These are phyloP conservation scores for Oryza glaberrima DNA, from an alignment of 176 grass and related monocot species.

Conservation along the genomic window DNA sequence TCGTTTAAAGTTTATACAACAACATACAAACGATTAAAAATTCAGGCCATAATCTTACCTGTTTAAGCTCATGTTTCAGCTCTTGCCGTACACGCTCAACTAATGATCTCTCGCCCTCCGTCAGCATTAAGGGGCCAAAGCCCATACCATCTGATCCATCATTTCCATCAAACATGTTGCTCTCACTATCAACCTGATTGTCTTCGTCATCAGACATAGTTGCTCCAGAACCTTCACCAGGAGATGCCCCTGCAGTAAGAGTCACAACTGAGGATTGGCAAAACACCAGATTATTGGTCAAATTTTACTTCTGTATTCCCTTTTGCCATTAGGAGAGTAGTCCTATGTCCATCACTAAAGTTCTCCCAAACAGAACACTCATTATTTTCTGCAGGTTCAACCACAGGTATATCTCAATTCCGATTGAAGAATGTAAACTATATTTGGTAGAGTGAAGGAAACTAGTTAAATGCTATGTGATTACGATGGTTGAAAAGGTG, in stretches of 20 bases:
- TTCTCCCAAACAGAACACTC: neutral
- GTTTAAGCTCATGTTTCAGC: slow-evolving; percentile 92
- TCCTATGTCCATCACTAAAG: neutral
- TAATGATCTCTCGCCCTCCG: slow-evolving; percentile 95
- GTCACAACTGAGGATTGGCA: neutral
- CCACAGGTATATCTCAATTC: neutral
- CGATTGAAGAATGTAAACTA: neutral
- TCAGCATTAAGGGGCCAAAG: slow-evolving; percentile 82
- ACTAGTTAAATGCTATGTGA: neutral
- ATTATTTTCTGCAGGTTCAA: slow-evolving; percentile 1
- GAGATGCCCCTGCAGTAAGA: slow-evolving; percentile 72
- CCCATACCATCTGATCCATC: slow-evolving; percentile 88
- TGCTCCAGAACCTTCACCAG: slow-evolving; percentile 92
- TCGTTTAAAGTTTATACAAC: slow-evolving; percentile 3
- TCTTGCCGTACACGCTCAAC: slow-evolving; percentile 89
- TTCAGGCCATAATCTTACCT: slow-evolving; percentile 49
- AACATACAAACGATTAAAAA: neutral
- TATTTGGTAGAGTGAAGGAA: neutral
- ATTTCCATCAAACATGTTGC: slow-evolving; percentile 73
- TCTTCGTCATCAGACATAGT: slow-evolving; percentile 99
- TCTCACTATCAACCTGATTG: slow-evolving; percentile 83
- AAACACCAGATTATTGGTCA: neutral
- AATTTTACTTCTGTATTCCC: neutral
- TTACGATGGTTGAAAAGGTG: neutral
- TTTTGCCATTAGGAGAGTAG: neutral